Evolutionary conservation across 768 basidiomycete genomes (phyloP), one percentile per base, ranked within the genome.

Genomic region (Paxillus involutus): DNA sequence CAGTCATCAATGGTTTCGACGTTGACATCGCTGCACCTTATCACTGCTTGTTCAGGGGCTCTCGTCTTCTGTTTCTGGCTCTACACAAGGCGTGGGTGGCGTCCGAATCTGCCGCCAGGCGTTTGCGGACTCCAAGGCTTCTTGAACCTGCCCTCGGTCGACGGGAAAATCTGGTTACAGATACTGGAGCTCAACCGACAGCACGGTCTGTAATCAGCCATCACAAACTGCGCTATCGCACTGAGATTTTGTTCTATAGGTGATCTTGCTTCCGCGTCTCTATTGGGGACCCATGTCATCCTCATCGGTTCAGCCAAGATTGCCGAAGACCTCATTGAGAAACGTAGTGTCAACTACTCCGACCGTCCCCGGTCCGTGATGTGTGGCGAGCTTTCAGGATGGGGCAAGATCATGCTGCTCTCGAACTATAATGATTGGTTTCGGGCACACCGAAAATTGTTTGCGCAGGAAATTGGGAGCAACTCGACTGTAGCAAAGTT

Each of bases 321-420:
- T 4, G 71, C 75, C 8, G 59, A 63, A 16, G 79, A 81, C 17
- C 66, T 81, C 4, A 69, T 82, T 5, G 78, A 81, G 56, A 80
- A 74, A 51, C 71, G 76, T 32, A 67, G 76, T 24, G 55, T 59
- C 32, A 76, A 73, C 13, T 82, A 77, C 55, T 75, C 79, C 8
- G 63, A 64, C 29, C 61, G 59, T 11, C 63, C n/a, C n/a, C n/a
- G n/a, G n/a, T n/a, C n/a, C n/a, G n/a, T n/a, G n/a, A n/a, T n/a
- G n/a, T n/a, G n/a, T n/a, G n/a, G n/a, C n/a, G n/a, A n/a, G n/a
- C n/a, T n/a, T n/a, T n/a, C n/a, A n/a, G n/a, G n/a, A n/a, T n/a
- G n/a, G n/a, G n/a, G n/a, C n/a, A n/a, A n/a, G n/a, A n/a, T n/a
- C n/a, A n/a, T n/a, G n/a, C n/a, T n/a, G n/a, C n/a, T n/a, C n/a